Evolutionary conservation across 306 rosid species (phyloP).

Genomic region (Mimosa pudica): DNA sequence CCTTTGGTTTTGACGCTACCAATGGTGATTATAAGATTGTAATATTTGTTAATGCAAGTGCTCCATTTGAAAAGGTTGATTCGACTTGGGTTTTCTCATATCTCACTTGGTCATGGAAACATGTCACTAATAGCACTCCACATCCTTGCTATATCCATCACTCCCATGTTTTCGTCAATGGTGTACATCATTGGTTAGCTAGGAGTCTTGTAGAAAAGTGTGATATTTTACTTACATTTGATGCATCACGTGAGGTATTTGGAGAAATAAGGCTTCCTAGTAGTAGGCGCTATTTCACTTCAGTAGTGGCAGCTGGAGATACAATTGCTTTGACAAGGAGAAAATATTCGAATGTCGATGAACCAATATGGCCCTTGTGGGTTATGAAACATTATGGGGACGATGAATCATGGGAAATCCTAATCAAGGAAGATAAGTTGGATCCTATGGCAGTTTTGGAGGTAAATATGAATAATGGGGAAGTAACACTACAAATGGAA

Average conservation of each 20-base stretch:
- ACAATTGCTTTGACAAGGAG: not conserved
- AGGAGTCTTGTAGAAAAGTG: rapidly evolving
- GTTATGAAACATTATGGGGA: not conserved
- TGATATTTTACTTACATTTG: not conserved
- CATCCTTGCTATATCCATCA: too few relatives aligned
- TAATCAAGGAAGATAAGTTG: too few relatives aligned
- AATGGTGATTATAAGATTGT: not conserved
- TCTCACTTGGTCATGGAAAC: not conserved
- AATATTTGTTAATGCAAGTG: not conserved
- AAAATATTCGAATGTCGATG: too few relatives aligned
- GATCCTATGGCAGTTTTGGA: not conserved
- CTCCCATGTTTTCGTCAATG: not conserved
- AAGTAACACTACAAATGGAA: not conserved
- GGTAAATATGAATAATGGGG: not conserved
- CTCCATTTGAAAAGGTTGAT: too few relatives aligned
- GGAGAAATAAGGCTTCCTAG: not conserved
- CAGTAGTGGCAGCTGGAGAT: not conserved
- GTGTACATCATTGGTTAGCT: not conserved
- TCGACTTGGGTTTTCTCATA: not conserved
- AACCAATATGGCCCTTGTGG: too few relatives aligned
- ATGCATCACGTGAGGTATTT: not conserved
- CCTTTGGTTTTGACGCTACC: not conserved
- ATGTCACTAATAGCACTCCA: not conserved
- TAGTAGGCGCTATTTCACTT: too few relatives aligned
- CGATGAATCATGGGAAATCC: not conserved